These are phyloP conservation scores for Puccinia hordei DNA, from an alignment of 1,284 basidiomycete genomes.

Conservation along the genomic window DNA sequence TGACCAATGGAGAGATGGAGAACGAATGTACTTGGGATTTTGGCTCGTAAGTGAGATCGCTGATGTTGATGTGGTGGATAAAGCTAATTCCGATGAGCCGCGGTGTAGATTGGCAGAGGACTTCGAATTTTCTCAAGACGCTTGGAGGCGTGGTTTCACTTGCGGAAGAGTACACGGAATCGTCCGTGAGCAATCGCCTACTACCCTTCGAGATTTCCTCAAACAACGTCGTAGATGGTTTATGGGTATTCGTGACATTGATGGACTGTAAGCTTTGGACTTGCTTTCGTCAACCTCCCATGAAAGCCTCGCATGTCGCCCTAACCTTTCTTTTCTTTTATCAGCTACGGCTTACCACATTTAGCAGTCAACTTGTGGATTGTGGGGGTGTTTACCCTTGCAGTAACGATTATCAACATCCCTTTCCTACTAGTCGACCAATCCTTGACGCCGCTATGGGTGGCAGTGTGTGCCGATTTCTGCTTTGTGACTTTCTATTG, in stretches of 20 bases:
- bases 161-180: constrained; percentile 61
- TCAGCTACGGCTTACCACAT: constrained; percentile 60
- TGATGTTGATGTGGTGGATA: neutral
- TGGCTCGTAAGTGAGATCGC: constrained; percentile 50
- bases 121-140: constrained; percentile 62
- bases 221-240: constrained; percentile 62
- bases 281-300: neutral
- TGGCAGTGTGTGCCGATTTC: constrained; percentile 60
- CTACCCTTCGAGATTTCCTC: constrained; percentile 60
- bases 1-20: constrained; percentile 62
- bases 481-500: constrained; percentile 61
- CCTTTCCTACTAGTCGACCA: constrained; percentile 56
- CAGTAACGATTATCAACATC: constrained; percentile 61
- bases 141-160: constrained; percentile 61
- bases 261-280: constrained; percentile 45
- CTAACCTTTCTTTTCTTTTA: constrained; percentile 56
- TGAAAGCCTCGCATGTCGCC: constrained; percentile 19
- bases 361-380: constrained; percentile 61
- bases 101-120: constrained; percentile 60
- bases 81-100: too few species aligned
- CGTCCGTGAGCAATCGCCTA: constrained; percentile 61
- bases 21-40: constrained; percentile 61
- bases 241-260: constrained; percentile 59
- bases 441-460: constrained; percentile 59
- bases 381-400: constrained; percentile 61